Evolutionary conservation across 148 eudicot species (phyloP), one percentile per base, ranked within the genome.

Genomic region (Rhododendron griersonianum): DNA sequence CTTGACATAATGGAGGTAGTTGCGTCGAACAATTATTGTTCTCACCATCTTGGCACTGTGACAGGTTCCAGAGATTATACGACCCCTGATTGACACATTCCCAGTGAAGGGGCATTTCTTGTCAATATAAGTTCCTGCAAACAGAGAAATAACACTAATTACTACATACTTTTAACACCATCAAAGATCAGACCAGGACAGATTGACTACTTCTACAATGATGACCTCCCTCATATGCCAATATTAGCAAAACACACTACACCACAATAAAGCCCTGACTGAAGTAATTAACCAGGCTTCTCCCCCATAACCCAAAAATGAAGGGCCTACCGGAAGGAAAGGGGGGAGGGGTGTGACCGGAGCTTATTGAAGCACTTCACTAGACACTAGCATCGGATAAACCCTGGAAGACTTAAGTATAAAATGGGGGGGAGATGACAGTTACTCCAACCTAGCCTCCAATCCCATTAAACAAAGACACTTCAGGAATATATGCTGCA

Each of bases 81-180:
- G 95, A 7, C 98, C 98, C 86, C 98, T 90, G 89, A 95, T 92
- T 2, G 96, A 95, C 10, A 93, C 94, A 76, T 78, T 83, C 39
- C 98, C 96, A 44, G 96, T 93, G 91, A 95, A 95, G 1, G 98
- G 98, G 81, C 98, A 95, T 88, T 93, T 95, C 94, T 93, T 95
- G 92, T 95, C 98, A 82, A 95, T 92, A 86, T 93, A 95, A 2
- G 96, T 89, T 19, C 94, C 98, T 94, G 73, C 39, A 71, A 82
- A 65, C 10, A 47, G 53, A 84, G 0, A 23, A 15, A 11, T 16
- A 82, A 11, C 2, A 84, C 11, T 39, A 1, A 15, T n/a, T 37
- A 39, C 3, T 41, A 48, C 53, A n/a, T 30, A 23, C 1, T 18
- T 23, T n/a, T 53, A 2, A 76, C n/a, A 8, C 45, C 50, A 55